Evolutionary conservation across 78 protist species (phyloP), one percentile per base, ranked within the genome.

Genomic region (Creolimax fragrantissima): DNA sequence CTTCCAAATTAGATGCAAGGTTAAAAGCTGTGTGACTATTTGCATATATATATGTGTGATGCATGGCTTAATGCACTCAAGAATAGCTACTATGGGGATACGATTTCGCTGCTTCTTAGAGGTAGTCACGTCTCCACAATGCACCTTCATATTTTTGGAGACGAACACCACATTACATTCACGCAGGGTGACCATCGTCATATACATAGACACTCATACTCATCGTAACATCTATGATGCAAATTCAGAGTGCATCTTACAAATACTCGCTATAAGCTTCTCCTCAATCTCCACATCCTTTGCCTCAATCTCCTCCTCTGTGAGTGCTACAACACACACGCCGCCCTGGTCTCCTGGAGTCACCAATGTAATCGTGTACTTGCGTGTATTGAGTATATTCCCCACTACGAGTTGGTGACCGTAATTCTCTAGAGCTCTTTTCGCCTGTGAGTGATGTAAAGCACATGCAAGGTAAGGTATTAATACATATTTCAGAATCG

Each of bases 341-440:
- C n/a, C n/a, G 7, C 36, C 88, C 88, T 35, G n/a, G 11, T 84
- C 88, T 37, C 36, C 88, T 35, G 35, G 43, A 24, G 88, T 24
- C 7, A 84, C 88, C 11, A 84, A 11, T 24, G 32, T 35, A 32
- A 88, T 44, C 36, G 43, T 35, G 42, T 4, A 24, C 84, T 89
- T 89, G 44, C 92, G 83, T 45, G 92, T 89, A 24, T 24, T 24
- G 42, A 89, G 84, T 37, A 89, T 32, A 35, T 89, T 89, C 44
- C 44, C 42, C 4, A 89, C 67, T 32, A 89, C 92, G n/a, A 84
- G 42, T 24, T 89, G 43, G 84, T 89, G 94, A 11, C 88, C 84
- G 90, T 94, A 94, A 42, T 24, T 42, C 42, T 3, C 45, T 32
- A 94, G 2, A 24, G 94, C 17, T 2, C n/a, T 35, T 2, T 81